Evolutionary conservation across 1,284 basidiomycete genomes (phyloP), one percentile per base, ranked within the genome.

Genomic region (Cutaneotrichosporon cavernicola): DNA sequence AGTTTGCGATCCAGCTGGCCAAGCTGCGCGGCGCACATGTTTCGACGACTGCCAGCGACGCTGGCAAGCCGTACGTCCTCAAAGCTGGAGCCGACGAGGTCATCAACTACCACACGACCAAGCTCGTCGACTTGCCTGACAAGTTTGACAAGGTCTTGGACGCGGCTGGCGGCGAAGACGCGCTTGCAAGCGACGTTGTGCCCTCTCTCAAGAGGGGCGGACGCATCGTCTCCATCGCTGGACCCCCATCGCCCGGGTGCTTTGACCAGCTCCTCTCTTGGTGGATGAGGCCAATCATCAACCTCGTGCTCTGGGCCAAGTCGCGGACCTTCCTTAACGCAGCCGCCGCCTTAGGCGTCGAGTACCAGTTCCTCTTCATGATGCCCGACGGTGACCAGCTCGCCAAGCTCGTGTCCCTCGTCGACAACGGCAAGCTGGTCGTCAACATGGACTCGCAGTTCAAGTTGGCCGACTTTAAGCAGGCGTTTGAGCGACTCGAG

Each of bases 1-100:
- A 81, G 36, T 84, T 79, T 69, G 81, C 81, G 6, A 71, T 84
- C 43, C 83, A 84, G 68, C 76, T 85, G 47, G 81, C 81, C 40
- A 79, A 80, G 63, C 61, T 80, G 7, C 70, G 80, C 1, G 84
- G 83, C 16, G 81, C 81, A 70, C 77, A 75, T 43, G 81, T 83
- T 47, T 74, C 81, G 58, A 77, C 83, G 5, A 81, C 81, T 11
- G 76, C 81, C 26, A 82, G 81, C 6, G 78, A 81, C 1, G 74
- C 75, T 34, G 82, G 83, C 67, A 76, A 72, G 58, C 79, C 77
- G 6, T 73, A 82, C 21, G 70, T 83, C 64, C 80, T 80, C 65
- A 64, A 71, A 4, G 76, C 80, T 51, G 84, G 84, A 10, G 84
- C 84, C 0, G 76, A 82, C 52, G 79, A 71, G 2, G 77, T 81